Conservation (phyloP, 1,284 basidiomycete genomes). For the Austroboletus rostrupii region DNA sequence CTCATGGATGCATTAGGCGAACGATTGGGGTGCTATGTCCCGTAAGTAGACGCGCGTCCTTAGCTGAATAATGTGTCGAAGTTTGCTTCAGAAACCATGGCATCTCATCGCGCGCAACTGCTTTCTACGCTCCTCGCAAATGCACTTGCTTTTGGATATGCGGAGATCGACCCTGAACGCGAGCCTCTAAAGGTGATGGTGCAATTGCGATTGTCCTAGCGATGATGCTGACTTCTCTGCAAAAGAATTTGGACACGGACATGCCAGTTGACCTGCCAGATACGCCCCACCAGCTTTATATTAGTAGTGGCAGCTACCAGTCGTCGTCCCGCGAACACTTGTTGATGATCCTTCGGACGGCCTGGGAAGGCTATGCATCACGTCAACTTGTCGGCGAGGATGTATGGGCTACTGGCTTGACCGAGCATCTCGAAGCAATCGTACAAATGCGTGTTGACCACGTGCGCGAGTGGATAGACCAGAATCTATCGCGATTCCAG, state of each 20-base stretch:
- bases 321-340: slow-evolving; percentile 27
- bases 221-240: neutral
- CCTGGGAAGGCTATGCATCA: slow-evolving; percentile 31
- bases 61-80: neutral
- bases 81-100: slow-evolving; percentile 46
- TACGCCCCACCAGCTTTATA: slow-evolving; percentile 34
- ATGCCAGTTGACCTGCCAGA: slow-evolving; percentile 35
- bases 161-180: slow-evolving; percentile 41
- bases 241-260: slow-evolving; percentile 50
- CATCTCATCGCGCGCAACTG: slow-evolving; percentile 47
- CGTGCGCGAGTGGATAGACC: slow-evolving; percentile 47
- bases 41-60: slow-evolving; percentile 36
- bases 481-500: slow-evolving; percentile 47
- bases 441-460: slow-evolving; percentile 40
- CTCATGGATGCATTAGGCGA: slow-evolving; percentile 36
- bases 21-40: slow-evolving; percentile 61
- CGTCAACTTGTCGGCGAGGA: slow-evolving; percentile 36
- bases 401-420: slow-evolving; percentile 39
- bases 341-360: slow-evolving; percentile 27
- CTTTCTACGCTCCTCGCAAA: slow-evolving; percentile 39
- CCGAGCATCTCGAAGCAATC: slow-evolving; percentile 35
- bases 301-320: slow-evolving; percentile 26
- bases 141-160: slow-evolving; percentile 44
- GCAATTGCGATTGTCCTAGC: rapidly evolving
- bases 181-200: slow-evolving; percentile 47